Conservation (phyloP, 495 filamentous ascomycete species). For the Lepraria neglecta region DNA sequence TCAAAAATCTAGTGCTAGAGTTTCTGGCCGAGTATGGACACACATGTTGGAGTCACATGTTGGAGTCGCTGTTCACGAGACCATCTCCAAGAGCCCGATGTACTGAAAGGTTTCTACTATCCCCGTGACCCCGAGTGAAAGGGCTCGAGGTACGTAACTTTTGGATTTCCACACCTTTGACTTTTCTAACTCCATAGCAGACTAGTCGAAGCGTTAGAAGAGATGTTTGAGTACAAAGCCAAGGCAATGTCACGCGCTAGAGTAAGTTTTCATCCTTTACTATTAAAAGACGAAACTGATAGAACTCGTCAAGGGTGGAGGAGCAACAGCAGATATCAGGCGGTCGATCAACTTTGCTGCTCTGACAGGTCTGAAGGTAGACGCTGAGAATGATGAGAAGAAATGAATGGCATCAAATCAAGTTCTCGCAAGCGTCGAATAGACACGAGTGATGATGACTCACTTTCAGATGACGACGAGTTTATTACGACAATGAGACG, state of each 20-base stretch:
- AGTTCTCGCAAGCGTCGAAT: too few species aligned
- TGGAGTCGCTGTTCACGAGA: constrained; percentile 3
- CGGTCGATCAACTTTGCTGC: background rate
- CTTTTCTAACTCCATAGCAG: background rate
- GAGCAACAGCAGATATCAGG: background rate
- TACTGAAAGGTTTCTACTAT: constrained; percentile 3
- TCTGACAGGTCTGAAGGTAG: background rate
- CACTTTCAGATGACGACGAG: too few species aligned
- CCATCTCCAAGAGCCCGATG: constrained; percentile 3
- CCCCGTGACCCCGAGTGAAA: constrained; percentile 2
- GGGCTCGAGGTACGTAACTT: background rate
- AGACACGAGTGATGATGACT: too few species aligned
- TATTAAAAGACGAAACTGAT: background rate
- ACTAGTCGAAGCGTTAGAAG: background rate
- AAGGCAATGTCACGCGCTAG: fast-evolving
- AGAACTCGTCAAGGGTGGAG: background rate
- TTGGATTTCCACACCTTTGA: background rate
- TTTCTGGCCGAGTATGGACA: constrained; percentile 9
- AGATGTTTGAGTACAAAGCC: background rate
- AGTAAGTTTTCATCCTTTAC: background rate
- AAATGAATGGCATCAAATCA: too few species aligned
- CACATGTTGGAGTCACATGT: background rate
- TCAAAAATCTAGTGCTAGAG: constrained; percentile 6
- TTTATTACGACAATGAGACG: too few species aligned
- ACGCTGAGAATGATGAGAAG: background rate